Evolutionary conservation across 2,329 filamentous ascomycete genomes (phyloP), one percentile per base, ranked within the genome.

Genomic region (Graphiopsis chlorocephala): DNA sequence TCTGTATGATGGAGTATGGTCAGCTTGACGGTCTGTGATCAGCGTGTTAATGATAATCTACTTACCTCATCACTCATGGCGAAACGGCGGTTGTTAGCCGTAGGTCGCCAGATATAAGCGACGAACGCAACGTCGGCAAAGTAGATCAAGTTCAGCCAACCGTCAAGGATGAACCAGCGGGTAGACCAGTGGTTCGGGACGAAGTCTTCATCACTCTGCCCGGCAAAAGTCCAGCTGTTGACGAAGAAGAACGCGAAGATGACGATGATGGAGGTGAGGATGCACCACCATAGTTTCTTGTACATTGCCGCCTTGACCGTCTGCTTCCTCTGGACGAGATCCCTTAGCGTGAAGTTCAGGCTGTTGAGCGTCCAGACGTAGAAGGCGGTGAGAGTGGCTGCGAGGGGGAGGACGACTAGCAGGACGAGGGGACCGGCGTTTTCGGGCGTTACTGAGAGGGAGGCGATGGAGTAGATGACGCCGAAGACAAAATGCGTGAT

Each of bases 221-320:
- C 93, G 57, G 93, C 94, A 76, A 99, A 97, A 0, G 91, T 92
- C 78, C 97, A 93, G 71, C 91, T 96, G 83, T 97, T 98, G 82
- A 98, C 89, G 83, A 99, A 98, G 84, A 99, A 97, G 82, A 99
- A 99, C 64, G 85, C 93, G 72, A 99, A 99, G 71, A 98, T 97
- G 71, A 98, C 92, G 57, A 98, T 81, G 75, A 99, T 96, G 76
- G 91, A 96, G 68, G 87, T 83, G 53, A 99, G 84, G 66, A 99
- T 97, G 77, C 92, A 94, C 93, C 93, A 99, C 93, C 96, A 99
- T 15, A 99, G 87, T 78, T 96, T 96, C 80, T 91, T 93, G 80
- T 98, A 99, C 96, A 99, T 99, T 78, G 86, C 79, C 56, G 93
- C 92, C 77, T 99, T 99, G 72, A 90, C 89, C 72, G 91, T 90